Evolutionary conservation across 2,329 filamentous ascomycete genomes (phyloP).

Genomic region (Diplodia corticola): DNA sequence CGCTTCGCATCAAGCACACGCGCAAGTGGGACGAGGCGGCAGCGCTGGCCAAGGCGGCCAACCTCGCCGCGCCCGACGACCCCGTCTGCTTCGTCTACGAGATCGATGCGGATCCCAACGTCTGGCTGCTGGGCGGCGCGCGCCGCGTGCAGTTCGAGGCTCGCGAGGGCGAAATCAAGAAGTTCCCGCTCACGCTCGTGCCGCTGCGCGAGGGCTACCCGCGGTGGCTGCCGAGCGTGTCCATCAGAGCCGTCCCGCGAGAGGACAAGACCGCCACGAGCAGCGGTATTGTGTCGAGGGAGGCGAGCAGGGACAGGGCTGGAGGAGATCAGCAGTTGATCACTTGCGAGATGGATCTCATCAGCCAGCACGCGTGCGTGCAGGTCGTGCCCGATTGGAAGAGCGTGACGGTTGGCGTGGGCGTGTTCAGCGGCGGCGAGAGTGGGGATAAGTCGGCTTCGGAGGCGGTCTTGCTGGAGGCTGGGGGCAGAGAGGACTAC

Average conservation of each 20-base stretch:
- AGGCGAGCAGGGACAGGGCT: slow-evolving; percentile 24
- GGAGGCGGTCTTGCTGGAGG: slow-evolving; percentile 14
- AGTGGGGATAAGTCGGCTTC: slow-evolving; percentile 1
- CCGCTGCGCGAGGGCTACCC: slow-evolving; percentile 63
- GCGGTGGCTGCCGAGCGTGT: slow-evolving; percentile 63
- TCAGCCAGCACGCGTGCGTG: slow-evolving; percentile 75
- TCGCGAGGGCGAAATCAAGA: slow-evolving; percentile 46
- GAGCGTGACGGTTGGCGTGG: slow-evolving; percentile 57
- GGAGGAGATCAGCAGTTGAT: slow-evolving; percentile 32
- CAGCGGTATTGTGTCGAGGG: slow-evolving; percentile 25
- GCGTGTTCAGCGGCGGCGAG: neutral
- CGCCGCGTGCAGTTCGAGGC: slow-evolving; percentile 74
- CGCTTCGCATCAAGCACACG: slow-evolving; percentile 59
- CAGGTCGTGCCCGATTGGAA: slow-evolving; percentile 70
- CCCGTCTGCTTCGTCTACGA: slow-evolving; percentile 81
- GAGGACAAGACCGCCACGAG: neutral
- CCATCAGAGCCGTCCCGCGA: neutral
- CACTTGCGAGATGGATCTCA: slow-evolving; percentile 76
- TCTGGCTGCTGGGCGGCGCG: slow-evolving; percentile 83
- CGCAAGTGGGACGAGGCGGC: slow-evolving; percentile 50
- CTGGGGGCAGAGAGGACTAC: slow-evolving; percentile 3
- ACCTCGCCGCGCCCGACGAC: slow-evolving; percentile 36
- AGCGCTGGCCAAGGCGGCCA: slow-evolving; percentile 31
- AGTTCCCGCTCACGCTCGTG: slow-evolving; percentile 72
- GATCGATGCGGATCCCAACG: slow-evolving; percentile 69